A percentile compares a stretch with the other conserved stretches of the same genome.
phyloP scores from a whole-genome alignment of 2,329 filamentous ascomycete species.

The Cryphonectria radicalis region DNA sequence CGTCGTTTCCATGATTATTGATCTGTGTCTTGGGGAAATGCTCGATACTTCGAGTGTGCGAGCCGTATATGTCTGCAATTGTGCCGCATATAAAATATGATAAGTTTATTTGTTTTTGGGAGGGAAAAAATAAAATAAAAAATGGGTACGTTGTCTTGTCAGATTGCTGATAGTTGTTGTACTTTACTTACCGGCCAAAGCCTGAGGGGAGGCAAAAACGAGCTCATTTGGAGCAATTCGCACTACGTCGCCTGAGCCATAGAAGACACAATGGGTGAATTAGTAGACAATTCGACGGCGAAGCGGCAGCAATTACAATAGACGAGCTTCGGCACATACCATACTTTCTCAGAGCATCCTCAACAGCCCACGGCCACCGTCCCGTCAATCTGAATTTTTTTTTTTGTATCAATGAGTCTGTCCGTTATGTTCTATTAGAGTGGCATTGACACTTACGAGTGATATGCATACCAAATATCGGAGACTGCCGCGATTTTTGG shows the following conservation, averaged over 20 bases:
- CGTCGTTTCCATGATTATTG: conserved; percentile 31
- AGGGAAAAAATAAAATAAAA: too few relatives aligned
- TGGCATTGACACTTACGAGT: conserved; percentile 2
- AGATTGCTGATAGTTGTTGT: not conserved
- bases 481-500: conserved; percentile 21
- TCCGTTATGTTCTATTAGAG: too few relatives aligned
- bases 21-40: conserved; percentile 33
- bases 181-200: conserved; percentile 3
- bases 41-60: conserved; percentile 30
- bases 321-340: conserved; percentile 2
- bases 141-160: too few relatives aligned
- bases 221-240: conserved; percentile 26
- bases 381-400: not conserved
- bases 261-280: not conserved
- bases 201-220: conserved; percentile 21
- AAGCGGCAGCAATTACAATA: not conserved
- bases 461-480: conserved; percentile 18
- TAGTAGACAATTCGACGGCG: too few relatives aligned
- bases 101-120: too few relatives aligned
- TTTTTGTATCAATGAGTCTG: too few relatives aligned
- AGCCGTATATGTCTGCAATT: conserved; percentile 30
- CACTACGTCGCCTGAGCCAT: conserved; percentile 21
- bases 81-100: too few relatives aligned
- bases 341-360: conserved; percentile 18
- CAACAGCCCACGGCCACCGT: conserved; percentile 24